phyloP scores from a whole-genome alignment of 2,329 filamentous ascomycete species.

The Fusarium sp. region DNA sequence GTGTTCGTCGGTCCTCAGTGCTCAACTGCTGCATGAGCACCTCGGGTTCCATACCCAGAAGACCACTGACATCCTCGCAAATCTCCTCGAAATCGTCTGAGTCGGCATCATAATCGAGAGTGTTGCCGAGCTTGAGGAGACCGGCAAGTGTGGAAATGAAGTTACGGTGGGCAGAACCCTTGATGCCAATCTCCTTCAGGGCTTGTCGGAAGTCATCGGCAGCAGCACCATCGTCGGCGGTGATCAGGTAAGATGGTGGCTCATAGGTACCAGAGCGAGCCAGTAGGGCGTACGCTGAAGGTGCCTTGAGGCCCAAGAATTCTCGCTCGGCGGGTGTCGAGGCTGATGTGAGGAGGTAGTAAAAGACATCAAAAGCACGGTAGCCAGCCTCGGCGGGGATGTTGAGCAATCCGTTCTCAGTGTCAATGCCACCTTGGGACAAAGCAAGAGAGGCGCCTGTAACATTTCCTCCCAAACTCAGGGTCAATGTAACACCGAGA shows the following conservation, averaged over 20 bases:
- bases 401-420: slow-evolving; percentile 79
- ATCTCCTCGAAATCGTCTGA: slow-evolving; percentile 85
- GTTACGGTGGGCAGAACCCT: slow-evolving; percentile 82
- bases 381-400: slow-evolving; percentile 84
- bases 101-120: slow-evolving; percentile 85
- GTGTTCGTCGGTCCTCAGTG: slow-evolving; percentile 83
- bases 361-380: slow-evolving; percentile 97
- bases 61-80: slow-evolving; percentile 88
- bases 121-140: slow-evolving; percentile 91
- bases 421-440: slow-evolving; percentile 90
- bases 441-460: slow-evolving; percentile 80
- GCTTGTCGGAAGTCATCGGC: slow-evolving; percentile 92
- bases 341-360: slow-evolving; percentile 92
- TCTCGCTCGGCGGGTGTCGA: slow-evolving; percentile 91
- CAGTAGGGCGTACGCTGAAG: slow-evolving; percentile 82
- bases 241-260: slow-evolving; percentile 88
- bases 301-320: slow-evolving; percentile 82
- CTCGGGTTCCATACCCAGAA: slow-evolving; percentile 89
- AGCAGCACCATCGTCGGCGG: slow-evolving; percentile 90
- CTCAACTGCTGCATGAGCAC: slow-evolving; percentile 81
- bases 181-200: slow-evolving; percentile 93
- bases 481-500: slow-evolving; percentile 82
- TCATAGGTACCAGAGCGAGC: slow-evolving; percentile 86
- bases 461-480: slow-evolving; percentile 84
- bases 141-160: slow-evolving; percentile 89